Conservation (phyloP, 768 basidiomycete genomes). For the Melanogaster broomeanus region DNA sequence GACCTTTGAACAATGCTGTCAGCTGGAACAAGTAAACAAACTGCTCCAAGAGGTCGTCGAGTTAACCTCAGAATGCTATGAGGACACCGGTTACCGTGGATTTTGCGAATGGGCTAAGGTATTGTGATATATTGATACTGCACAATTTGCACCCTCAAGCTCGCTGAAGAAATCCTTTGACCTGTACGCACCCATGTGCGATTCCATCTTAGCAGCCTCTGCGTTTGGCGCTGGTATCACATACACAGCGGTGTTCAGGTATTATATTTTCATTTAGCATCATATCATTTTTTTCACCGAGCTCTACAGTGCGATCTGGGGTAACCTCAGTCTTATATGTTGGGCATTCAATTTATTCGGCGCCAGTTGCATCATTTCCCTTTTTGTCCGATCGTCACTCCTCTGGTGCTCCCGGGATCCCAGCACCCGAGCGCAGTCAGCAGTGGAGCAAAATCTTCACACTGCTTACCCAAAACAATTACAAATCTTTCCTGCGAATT, state of each 20-base stretch:
- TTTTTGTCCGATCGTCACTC: neutral
- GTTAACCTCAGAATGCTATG: neutral
- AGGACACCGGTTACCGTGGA: slow-evolving; percentile 16
- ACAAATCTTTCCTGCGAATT: neutral
- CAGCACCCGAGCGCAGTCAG: neutral
- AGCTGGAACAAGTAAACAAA: neutral
- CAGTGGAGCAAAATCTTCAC: neutral
- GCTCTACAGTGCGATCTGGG: slow-evolving; percentile 14
- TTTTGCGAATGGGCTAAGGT: slow-evolving; percentile 21
- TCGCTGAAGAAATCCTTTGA: neutral
- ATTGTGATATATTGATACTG: neutral
- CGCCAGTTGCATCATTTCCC: slow-evolving; percentile 16
- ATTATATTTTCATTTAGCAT: neutral
- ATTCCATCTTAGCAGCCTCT: neutral
- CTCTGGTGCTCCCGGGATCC: neutral
- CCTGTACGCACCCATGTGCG: neutral
- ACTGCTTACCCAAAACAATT: neutral
- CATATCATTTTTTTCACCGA: neutral
- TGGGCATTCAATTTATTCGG: slow-evolving; percentile 28
- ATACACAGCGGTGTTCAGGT: slow-evolving; percentile 27
- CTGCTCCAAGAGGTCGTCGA: neutral
- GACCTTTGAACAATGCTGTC: neutral
- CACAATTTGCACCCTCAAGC: neutral
- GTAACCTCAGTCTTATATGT: slow-evolving; percentile 25
- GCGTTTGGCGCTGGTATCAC: slow-evolving; percentile 21